A percentile compares a stretch with the other conserved stretches of the same genome.
phyloP scores from a whole-genome alignment of 179 eudicot species.

The Beta lomatogona region DNA sequence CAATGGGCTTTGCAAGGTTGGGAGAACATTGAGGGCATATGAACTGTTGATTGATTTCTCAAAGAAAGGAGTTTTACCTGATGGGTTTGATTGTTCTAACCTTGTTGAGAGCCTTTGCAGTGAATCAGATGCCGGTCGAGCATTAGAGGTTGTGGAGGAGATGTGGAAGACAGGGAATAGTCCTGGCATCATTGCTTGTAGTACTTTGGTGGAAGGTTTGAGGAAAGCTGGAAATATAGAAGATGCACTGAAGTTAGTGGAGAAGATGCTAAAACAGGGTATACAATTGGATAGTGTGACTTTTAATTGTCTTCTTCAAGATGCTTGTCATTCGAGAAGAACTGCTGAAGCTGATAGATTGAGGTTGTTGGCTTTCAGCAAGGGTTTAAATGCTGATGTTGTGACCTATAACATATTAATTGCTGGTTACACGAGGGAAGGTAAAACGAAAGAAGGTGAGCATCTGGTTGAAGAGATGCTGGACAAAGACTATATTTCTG shows the following conservation, averaged over 20 bases:
- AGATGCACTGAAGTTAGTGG: conserved; percentile 50
- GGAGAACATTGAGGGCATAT: conserved; percentile 52
- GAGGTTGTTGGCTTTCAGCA: conserved; percentile 71
- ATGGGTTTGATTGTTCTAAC: conserved; percentile 54
- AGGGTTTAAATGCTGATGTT: conserved; percentile 66
- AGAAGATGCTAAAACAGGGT: conserved; percentile 61
- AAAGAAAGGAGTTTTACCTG: conserved; percentile 59
- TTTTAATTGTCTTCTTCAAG: conserved; percentile 72
- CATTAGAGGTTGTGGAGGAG: conserved; percentile 57
- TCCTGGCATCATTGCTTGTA: conserved; percentile 77
- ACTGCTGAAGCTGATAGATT: conserved; percentile 66
- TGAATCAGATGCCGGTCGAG: conserved; percentile 51
- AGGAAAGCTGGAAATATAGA: conserved; percentile 45
- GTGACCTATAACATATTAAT: conserved; percentile 70
- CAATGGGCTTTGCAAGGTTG: conserved; percentile 63
- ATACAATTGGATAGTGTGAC: conserved; percentile 79
- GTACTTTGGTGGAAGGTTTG: conserved; percentile 76
- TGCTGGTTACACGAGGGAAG: conserved; percentile 69
- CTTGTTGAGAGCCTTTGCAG: conserved; percentile 62
- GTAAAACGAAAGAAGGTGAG: conserved; percentile 59
- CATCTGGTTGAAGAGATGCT: conserved; percentile 73
- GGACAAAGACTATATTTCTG: conserved; percentile 69
- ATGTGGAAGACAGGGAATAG: conserved; percentile 65
- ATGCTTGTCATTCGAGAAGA: conserved; percentile 56
- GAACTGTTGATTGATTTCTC: conserved; percentile 72